phyloP scores from a whole-genome alignment of 106 monocot species.

The Allium fistulosum region DNA sequence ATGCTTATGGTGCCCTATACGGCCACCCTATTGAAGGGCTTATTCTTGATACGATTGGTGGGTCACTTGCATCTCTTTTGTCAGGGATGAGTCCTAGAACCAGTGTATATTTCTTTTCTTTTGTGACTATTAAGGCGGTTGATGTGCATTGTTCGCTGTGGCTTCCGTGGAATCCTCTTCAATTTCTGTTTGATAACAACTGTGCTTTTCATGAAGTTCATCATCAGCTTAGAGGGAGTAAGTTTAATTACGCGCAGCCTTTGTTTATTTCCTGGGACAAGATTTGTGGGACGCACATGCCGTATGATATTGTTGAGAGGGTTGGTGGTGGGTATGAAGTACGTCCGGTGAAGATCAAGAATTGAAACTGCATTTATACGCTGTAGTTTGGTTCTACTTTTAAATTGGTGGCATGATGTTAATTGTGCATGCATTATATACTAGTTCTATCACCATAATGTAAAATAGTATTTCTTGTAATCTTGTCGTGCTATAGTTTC shows the following conservation, averaged over 20 bases:
- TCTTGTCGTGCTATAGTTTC: no score
- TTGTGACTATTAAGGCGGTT: slow-evolving; percentile 33
- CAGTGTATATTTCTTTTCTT: slow-evolving; percentile 37
- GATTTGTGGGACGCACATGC: slow-evolving; percentile 17
- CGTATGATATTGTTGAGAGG: slow-evolving; percentile 5
- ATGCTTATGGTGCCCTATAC: slow-evolving; percentile 36
- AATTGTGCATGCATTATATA: no score
- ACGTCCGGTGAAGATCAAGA: background rate
- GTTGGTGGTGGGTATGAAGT: slow-evolving; percentile 15
- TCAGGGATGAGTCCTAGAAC: slow-evolving; percentile 46
- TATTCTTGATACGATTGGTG: slow-evolving; percentile 46
- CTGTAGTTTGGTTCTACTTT: no score
- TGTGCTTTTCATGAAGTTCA: slow-evolving; percentile 37
- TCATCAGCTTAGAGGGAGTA: slow-evolving; percentile 27
- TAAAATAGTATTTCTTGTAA: no score
- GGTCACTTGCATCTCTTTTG: slow-evolving; percentile 34
- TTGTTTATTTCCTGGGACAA: slow-evolving; percentile 20
- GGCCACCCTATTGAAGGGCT: slow-evolving; percentile 49
- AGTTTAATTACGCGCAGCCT: slow-evolving; percentile 21
- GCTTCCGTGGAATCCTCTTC: slow-evolving; percentile 35
- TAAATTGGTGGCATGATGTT: no score
- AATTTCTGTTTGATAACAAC: slow-evolving; percentile 19
- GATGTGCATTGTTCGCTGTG: slow-evolving; percentile 41
- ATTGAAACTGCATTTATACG: no score
- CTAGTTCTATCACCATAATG: no score